These are phyloP conservation scores for Penicillium brevicompactum DNA, from an alignment of 2,329 filamentous ascomycete genomes.

Conservation along the genomic window DNA sequence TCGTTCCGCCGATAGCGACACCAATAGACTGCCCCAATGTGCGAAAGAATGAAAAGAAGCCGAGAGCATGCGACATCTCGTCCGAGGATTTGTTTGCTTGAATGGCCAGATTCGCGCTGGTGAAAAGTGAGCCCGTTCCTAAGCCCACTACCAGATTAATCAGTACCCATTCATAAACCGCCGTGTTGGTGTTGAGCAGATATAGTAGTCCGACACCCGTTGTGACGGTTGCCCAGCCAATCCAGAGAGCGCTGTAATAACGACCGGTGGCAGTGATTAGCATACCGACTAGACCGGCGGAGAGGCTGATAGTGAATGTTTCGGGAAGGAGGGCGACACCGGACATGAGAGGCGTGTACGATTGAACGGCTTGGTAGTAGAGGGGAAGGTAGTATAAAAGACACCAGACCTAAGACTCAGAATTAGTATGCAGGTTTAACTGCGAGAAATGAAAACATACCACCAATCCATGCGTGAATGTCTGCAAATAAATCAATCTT, in stretches of 20 bases:
- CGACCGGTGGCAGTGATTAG: conserved; percentile 55
- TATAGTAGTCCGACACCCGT: conserved; percentile 56
- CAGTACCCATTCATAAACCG: conserved; percentile 58
- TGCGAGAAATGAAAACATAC: too few species aligned
- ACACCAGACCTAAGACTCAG: conserved; percentile 11
- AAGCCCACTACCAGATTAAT: conserved; percentile 50
- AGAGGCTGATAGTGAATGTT: conserved; percentile 64
- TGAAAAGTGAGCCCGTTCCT: neutral
- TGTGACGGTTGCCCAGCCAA: conserved; percentile 62
- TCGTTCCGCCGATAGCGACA: neutral
- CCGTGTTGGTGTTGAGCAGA: conserved; percentile 42
- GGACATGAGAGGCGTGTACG: conserved; percentile 55
- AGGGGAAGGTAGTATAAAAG: conserved; percentile 57
- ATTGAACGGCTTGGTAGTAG: conserved; percentile 49
- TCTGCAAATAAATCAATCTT: too few species aligned
- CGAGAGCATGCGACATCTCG: neutral
- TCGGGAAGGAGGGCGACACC: conserved; percentile 61
- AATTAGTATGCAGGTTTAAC: too few species aligned
- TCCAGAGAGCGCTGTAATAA: conserved; percentile 63
- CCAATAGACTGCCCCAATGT: neutral
- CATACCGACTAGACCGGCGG: conserved; percentile 52
- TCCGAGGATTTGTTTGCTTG: neutral
- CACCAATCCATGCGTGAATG: too few species aligned
- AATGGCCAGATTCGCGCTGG: neutral
- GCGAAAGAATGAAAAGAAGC: neutral